A percentile compares a stretch with the other conserved stretches of the same genome.
phyloP scores from a whole-genome alignment of 2,329 filamentous ascomycete genomes.

The Anthostomella pinea region DNA sequence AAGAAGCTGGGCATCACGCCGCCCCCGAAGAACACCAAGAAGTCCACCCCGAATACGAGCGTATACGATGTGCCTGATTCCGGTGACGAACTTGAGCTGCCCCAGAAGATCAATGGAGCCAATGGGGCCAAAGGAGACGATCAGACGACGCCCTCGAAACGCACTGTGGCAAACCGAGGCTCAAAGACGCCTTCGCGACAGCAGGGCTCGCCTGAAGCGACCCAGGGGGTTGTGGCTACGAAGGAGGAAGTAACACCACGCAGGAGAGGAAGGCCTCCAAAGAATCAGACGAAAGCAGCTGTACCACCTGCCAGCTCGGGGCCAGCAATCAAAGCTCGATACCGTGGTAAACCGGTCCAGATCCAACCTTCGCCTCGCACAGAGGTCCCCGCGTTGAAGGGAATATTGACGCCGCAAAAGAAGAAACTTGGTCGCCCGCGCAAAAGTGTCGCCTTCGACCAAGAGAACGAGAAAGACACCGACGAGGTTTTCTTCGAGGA shows the following conservation, averaged over 20 bases:
- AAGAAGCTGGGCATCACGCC: slow-evolving; percentile 23
- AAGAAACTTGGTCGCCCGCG: slow-evolving; percentile 37
- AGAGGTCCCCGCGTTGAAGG: slow-evolving; percentile 40
- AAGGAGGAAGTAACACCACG: slow-evolving; percentile 10
- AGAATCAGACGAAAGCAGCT: slow-evolving; percentile 6
- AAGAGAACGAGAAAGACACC: slow-evolving; percentile 16
- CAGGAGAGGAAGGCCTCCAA: slow-evolving; percentile 23
- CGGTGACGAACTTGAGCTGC: slow-evolving; percentile 21
- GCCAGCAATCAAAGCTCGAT: slow-evolving; percentile 11
- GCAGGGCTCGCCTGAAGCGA: neutral
- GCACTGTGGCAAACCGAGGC: slow-evolving; percentile 5
- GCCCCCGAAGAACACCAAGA: slow-evolving; percentile 8
- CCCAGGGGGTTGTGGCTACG: neutral
- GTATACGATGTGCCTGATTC: slow-evolving; percentile 31
- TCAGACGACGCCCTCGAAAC: slow-evolving; percentile 14
- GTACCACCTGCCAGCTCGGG: slow-evolving; percentile 5
- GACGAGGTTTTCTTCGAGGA: slow-evolving; percentile 51
- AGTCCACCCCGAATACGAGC: slow-evolving; percentile 10
- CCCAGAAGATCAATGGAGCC: neutral
- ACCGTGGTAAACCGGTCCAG: slow-evolving; percentile 7
- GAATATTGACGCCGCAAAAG: slow-evolving; percentile 56
- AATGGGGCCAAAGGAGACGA: slow-evolving; percentile 8
- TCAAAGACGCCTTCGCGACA: neutral
- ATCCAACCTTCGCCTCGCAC: slow-evolving; percentile 10
- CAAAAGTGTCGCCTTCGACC: slow-evolving; percentile 57